Conservation (phyloP, 345 rosid species). For the Eucalyptus curtisii region DNA sequence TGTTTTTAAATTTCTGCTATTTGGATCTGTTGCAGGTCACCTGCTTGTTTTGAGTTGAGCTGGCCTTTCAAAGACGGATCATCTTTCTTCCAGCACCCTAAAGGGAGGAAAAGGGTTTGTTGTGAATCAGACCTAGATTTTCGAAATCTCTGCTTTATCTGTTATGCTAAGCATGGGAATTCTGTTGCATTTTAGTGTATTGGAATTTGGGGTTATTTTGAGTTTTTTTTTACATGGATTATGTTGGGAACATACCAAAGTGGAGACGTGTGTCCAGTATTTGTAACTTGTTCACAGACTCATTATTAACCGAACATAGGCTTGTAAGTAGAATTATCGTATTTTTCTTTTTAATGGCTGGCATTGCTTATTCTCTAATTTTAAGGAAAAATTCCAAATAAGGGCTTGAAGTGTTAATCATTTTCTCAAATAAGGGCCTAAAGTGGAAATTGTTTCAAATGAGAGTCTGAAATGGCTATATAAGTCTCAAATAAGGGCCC, state of each 20-base stretch:
- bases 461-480: too few relatives aligned
- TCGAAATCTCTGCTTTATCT: not conserved
- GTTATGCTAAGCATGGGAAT: not conserved
- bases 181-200: not conserved
- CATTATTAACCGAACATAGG: not conserved
- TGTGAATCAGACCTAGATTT: not conserved
- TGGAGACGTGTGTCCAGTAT: not conserved
- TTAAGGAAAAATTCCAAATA: not conserved
- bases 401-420: too few relatives aligned
- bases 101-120: slow-evolving; percentile 58
- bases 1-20: not conserved
- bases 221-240: not conserved
- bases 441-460: too few relatives aligned
- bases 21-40: slow-evolving; percentile 53
- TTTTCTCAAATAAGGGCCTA: too few relatives aligned
- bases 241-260: not conserved
- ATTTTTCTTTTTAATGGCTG: not conserved
- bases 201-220: not conserved
- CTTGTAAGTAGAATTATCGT: not conserved
- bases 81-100: slow-evolving; percentile 39
- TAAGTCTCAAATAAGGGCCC: too few relatives aligned
- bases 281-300: not conserved
- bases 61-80: slow-evolving; percentile 74
- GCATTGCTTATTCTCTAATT: not conserved
- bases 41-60: slow-evolving; percentile 74